Conservation (phyloP, 345 rosid genomes). For the Lepidium africanum region DNA sequence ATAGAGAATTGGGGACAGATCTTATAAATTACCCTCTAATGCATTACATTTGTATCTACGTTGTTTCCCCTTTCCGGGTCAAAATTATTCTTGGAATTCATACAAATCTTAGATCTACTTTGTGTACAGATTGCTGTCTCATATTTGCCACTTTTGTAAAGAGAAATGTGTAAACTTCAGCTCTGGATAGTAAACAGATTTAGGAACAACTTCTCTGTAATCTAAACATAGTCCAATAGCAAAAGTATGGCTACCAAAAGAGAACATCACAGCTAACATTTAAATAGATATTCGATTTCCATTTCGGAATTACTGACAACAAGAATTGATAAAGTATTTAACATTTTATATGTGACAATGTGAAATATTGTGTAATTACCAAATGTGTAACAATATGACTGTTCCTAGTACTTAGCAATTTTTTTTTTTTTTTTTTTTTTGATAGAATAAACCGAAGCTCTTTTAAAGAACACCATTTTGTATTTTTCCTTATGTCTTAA, state of each 20-base stretch:
- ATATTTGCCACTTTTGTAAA: neutral
- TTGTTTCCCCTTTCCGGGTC: conserved; percentile 4
- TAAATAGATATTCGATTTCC: neutral
- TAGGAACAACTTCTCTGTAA: neutral
- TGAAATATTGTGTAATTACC: no score
- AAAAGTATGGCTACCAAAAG: neutral
- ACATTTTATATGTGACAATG: no score
- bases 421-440: no score
- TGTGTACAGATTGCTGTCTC: neutral
- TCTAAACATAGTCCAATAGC: neutral
- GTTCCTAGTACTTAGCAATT: no score
- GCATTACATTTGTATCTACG: conserved; percentile 11
- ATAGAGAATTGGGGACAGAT: conserved; percentile 15
- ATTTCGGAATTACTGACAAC: neutral
- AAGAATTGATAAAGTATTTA: no score
- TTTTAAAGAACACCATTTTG: no score
- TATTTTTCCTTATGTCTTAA: no score
- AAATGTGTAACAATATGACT: no score
- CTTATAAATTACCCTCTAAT: conserved; percentile 19
- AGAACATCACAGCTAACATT: neutral
- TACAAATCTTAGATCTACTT: neutral
- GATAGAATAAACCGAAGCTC: no score
- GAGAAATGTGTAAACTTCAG: neutral
- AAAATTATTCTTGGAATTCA: conserved; percentile 20
- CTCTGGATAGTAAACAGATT: neutral